Base-by-base conservation (phyloP, 305 asterid genomes). In the Fraxinus paxiana region DNA sequence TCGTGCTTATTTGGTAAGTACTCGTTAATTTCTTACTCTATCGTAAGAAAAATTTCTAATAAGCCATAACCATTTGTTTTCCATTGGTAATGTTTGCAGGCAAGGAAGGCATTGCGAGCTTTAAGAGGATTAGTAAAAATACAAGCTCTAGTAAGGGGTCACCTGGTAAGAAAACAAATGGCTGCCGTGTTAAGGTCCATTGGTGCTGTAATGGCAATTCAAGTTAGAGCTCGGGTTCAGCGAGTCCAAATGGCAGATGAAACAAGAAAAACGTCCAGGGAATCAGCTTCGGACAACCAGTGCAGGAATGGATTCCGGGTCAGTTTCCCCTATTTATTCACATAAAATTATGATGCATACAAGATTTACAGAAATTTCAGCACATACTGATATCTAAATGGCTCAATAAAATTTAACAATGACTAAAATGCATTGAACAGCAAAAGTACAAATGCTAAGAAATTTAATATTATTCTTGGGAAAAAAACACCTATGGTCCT, bases 71-170 rank as follows among this genome's bases (percentile, higher is more conserved):
- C 81, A 81, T 69, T 10, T 37, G 7, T 59, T 80, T 35, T 73
- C 76, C 71, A 34, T 15, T 71, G 34, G 22, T 73, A 73, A 30
- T 61, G 22, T 38, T 54, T 73, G 80, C 92, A 93, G 97, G 97
- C 97, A 28, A 90, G 90, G 86, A 92, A 87, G 84, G 97, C 97
- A 4, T 85, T 92, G 84, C 78, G 88, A 5, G 95, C 97, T 22
- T 80, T 92, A 84, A 86, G 86, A 81, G 96, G 90, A 70, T 83
- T 93, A 34, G 98, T 93, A 87, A 92, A 92, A 83, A 71, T 93
- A 79, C 98, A 93, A 84, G 98, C 97, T 73, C 81, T 92, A 48
- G 92, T 92, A 43, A 91, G 95, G 86, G 98, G 98, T 80, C 86
- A 91, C 87, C 86, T 88, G 86, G 94, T 92, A 37, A 86, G 97